These are phyloP conservation scores for Paraphoma sp. DNA, from an alignment of 2,329 filamentous ascomycete genomes.

Conservation along the genomic window DNA sequence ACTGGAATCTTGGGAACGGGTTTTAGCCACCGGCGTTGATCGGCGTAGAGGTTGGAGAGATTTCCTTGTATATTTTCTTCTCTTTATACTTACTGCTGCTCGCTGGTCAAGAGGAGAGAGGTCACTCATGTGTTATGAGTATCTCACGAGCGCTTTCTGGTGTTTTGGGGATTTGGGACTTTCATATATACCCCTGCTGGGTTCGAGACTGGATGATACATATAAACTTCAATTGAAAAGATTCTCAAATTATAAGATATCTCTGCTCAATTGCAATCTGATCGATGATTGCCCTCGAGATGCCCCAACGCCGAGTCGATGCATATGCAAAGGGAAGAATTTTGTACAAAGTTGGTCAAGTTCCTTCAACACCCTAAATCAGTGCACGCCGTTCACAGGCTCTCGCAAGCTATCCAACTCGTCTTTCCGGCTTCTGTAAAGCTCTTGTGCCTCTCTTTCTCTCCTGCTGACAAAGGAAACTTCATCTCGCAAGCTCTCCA, in stretches of 20 bases:
- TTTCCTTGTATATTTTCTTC: constrained; percentile 1
- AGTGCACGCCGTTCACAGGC: constrained; percentile 46
- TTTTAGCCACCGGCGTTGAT: not conserved
- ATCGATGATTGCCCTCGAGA: constrained; percentile 5
- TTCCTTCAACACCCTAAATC: constrained; percentile 8
- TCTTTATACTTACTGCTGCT: not conserved
- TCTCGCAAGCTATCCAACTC: constrained; percentile 71
- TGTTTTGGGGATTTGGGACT: not conserved
- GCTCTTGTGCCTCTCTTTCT: constrained; percentile 89
- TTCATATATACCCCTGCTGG: constrained; percentile 4
- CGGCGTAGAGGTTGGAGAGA: not conserved
- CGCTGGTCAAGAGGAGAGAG: not conserved
- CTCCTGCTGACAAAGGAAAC: constrained; percentile 79
- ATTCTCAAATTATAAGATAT: not conserved
- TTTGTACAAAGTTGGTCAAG: not conserved
- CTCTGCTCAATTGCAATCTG: not conserved
- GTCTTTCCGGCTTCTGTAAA: constrained; percentile 77
- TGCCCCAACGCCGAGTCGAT: constrained; percentile 15
- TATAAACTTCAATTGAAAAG: not conserved
- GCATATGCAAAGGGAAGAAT: constrained; percentile 6
- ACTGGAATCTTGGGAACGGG: not conserved
- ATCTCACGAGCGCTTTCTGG: no score
- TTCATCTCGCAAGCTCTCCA: constrained; percentile 81
- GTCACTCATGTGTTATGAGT: not conserved
- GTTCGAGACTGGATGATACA: not conserved